phyloP scores from a whole-genome alignment of 2,329 filamentous ascomycete genomes.

The Xylariaceae sp. region DNA sequence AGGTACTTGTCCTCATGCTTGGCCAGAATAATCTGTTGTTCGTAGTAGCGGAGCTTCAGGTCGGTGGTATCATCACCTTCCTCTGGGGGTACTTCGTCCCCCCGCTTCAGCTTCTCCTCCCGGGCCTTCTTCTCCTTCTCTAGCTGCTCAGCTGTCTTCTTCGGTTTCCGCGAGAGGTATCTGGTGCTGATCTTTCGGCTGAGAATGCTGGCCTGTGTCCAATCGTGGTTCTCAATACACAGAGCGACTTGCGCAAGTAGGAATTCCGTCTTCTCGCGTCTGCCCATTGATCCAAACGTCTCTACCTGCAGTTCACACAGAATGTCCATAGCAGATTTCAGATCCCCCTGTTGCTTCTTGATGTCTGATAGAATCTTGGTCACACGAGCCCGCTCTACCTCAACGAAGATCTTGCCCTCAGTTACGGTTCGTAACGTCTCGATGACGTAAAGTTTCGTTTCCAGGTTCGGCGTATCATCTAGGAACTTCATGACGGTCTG shows the following conservation, averaged over 20 bases:
- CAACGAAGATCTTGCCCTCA: slow-evolving; percentile 99
- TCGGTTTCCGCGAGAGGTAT: slow-evolving; percentile 87
- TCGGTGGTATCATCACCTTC: slow-evolving; percentile 91
- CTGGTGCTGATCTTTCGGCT: slow-evolving; percentile 95
- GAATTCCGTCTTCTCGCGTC: slow-evolving; percentile 97
- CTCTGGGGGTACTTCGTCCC: slow-evolving; percentile 77
- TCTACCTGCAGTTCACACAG: slow-evolving; percentile 98
- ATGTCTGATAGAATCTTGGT: slow-evolving; percentile 96
- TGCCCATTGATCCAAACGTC: slow-evolving; percentile 97
- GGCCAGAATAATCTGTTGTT: slow-evolving; percentile 92
- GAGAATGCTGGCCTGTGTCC: slow-evolving; percentile 92
- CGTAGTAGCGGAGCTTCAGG: slow-evolving; percentile 92
- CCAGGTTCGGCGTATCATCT: slow-evolving; percentile 79
- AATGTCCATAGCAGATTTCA: slow-evolving; percentile 87
- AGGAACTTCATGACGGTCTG: slow-evolving; percentile 93
- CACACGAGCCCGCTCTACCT: slow-evolving; percentile 94
- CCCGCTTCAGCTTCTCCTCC: slow-evolving; percentile 81
- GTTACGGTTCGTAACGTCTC: slow-evolving; percentile 95
- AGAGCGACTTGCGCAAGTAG: slow-evolving; percentile 93
- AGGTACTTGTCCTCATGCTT: slow-evolving; percentile 98
- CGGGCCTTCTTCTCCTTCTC: slow-evolving; percentile 89
- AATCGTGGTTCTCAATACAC: slow-evolving; percentile 94
- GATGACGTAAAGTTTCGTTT: slow-evolving; percentile 90
- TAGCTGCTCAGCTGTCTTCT: slow-evolving; percentile 86
- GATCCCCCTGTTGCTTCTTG: slow-evolving; percentile 93